Conservation (phyloP, 805 yeast species). For the Torulaspora gathmanii region DNA sequence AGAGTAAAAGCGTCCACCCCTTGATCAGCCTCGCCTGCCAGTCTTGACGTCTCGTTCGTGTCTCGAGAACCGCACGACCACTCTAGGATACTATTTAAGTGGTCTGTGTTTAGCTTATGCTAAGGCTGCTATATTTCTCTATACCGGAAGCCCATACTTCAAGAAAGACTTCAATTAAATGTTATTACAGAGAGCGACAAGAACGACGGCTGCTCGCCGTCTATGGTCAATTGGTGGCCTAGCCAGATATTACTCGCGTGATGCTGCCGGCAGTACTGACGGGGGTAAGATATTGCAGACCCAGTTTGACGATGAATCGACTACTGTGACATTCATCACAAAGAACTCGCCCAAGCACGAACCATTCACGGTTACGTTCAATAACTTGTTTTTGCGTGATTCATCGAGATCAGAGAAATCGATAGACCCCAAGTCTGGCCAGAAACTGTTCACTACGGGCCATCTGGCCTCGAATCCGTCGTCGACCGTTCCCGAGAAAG, state of each 20-base stretch:
- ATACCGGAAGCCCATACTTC: background rate
- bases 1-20: constrained; percentile 6
- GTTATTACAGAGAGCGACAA: constrained; percentile 2
- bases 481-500: constrained; percentile 36
- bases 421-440: constrained; percentile 52
- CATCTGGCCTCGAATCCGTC: constrained; percentile 33
- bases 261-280: background rate
- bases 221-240: background rate
- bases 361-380: constrained; percentile 37
- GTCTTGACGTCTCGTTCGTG: background rate
- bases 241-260: background rate
- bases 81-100: background rate
- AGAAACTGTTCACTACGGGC: constrained; percentile 63
- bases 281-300: constrained; percentile 12
- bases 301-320: constrained; percentile 20
- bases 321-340: constrained; percentile 23
- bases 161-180: background rate
- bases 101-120: background rate
- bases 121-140: background rate
- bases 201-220: background rate
- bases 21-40: constrained; percentile 1
- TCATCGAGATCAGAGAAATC: constrained; percentile 48
- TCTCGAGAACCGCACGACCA: background rate
- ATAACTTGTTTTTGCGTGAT: constrained; percentile 60
- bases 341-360: constrained; percentile 16